Evolutionary conservation across 169 alveolate genomes (phyloP), one percentile per base, ranked within the genome.

Genomic region (Babesia caballi): DNA sequence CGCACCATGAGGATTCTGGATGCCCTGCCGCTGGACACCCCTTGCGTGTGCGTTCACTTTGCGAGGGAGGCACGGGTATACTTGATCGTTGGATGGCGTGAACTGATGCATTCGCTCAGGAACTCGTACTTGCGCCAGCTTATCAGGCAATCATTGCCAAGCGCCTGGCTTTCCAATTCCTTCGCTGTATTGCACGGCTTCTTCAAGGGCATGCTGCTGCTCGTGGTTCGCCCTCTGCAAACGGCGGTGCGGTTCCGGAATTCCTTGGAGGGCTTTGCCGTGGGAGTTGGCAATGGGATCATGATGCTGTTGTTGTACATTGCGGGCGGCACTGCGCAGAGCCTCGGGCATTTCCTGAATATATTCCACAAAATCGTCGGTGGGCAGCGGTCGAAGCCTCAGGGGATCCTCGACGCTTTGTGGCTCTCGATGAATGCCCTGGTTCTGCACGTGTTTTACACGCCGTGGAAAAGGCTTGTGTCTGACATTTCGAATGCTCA

Each of bases 21-120:
- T 50, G 92, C 95, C 4, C 73, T 94, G 58, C 97, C 97, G n/a
- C 73, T 94, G 42, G 97, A 94, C 66, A 92, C 97, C 11, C 97
- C 97, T 19, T 91, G 93, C 50, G 93, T 94, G 87, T 83, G 91
- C 53, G 85, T 94, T 27, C 94, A 90, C 71, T 89, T 94, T 32
- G 90, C 85, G 51, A 66, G 94, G 27, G 93, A 90, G 59, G 72
- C 89, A 36, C 68, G 93, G 68, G 56, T 71, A 49, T 90, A 90
- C 82, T 54, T 81, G 36, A 92, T 93, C 41, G 68, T 92, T 58
- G 58, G 94, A 32, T 89, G 94, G 93, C 88, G 82, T 44, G 97
- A 93, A 66, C 91, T 94, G 23, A 54, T 85, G 61, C 92, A 90
- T 41, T 85, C 93, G 17, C 83, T 93, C 56, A 54, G 88, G 36